These are phyloP conservation scores for Boletus pseudo-olivaceus DNA, from an alignment of 768 basidiomycete species.

Conservation along the genomic window DNA sequence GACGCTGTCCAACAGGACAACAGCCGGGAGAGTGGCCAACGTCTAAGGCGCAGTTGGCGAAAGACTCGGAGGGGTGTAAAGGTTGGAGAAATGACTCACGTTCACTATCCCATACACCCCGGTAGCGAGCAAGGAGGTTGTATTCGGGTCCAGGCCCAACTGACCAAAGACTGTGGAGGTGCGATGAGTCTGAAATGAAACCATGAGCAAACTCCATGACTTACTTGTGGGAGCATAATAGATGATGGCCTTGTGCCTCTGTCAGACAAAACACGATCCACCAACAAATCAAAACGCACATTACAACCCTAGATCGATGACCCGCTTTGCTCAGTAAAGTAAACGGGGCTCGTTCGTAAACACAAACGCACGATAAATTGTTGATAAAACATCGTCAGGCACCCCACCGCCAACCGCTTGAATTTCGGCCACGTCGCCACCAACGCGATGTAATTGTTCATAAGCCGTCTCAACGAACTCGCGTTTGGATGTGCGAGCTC, in stretches of 20 bases:
- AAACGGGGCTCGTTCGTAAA: not conserved
- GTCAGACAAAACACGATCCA: conserved; percentile 2
- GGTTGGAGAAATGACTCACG: conserved; percentile 5
- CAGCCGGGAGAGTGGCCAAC: conserved; percentile 35
- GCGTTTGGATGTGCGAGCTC: conserved; percentile 21
- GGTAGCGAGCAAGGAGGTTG: conserved; percentile 40
- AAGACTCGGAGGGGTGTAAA: not conserved
- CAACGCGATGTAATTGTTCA: conserved; percentile 25
- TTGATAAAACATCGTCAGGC: conserved; percentile 32
- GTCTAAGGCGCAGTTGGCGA: conserved; percentile 18
- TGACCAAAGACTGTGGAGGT: conserved; percentile 36
- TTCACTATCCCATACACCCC: conserved; percentile 39
- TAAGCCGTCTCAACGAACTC: conserved; percentile 10
- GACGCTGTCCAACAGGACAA: conserved; percentile 36
- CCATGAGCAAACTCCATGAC: not conserved
- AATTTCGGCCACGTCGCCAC: conserved; percentile 31
- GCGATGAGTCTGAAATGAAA: conserved; percentile 12
- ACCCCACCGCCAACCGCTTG: conserved; percentile 29
- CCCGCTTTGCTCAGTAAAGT: not conserved
- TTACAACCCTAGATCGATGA: conserved; percentile 22
- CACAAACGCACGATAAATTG: conserved; percentile 29
- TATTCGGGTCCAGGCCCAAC: conserved; percentile 38
- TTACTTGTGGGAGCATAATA: conserved; percentile 26
- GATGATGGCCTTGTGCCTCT: conserved; percentile 23
- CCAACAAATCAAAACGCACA: conserved; percentile 13